Conservation (phyloP, 768 basidiomycete species). For the Xerocomellus intermedius region DNA sequence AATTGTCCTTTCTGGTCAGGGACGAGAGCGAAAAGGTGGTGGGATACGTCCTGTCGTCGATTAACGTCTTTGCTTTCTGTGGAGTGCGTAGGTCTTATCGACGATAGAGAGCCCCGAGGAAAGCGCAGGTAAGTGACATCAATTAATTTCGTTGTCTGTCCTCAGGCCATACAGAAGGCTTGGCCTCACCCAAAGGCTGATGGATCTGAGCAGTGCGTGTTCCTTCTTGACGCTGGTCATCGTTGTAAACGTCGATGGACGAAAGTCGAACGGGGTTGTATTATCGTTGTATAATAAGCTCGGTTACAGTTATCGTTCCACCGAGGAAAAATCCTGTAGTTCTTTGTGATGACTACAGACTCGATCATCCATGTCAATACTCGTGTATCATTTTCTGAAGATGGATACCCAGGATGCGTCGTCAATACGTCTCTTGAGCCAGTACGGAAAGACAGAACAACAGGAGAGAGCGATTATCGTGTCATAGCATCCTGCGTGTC, state of each 20-base stretch:
- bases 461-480: no score
- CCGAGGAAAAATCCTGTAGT: constrained; percentile 29
- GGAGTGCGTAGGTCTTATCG: constrained; percentile 2
- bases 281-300: constrained; percentile 23
- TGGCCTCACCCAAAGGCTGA: constrained; percentile 27
- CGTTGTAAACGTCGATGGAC: constrained; percentile 17
- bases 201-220: constrained; percentile 27
- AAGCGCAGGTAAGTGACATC: constrained; percentile 22
- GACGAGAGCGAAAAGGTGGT: constrained; percentile 48
- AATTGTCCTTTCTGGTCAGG: constrained; percentile 53
- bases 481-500: no score
- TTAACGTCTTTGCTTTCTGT: constrained; percentile 36
- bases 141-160: constrained; percentile 31
- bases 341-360: background rate
- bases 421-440: no score
- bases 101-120: constrained; percentile 28
- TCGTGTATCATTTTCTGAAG: no score
- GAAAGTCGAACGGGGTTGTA: constrained; percentile 29
- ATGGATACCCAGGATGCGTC: no score
- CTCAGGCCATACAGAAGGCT: constrained; percentile 30
- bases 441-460: no score
- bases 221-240: background rate
- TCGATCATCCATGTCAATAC: background rate
- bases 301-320: constrained; percentile 17
- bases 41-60: constrained; percentile 56